Conservation (phyloP, 2,329 filamentous ascomycete genomes). For the Lithohypha guttulata region DNA sequence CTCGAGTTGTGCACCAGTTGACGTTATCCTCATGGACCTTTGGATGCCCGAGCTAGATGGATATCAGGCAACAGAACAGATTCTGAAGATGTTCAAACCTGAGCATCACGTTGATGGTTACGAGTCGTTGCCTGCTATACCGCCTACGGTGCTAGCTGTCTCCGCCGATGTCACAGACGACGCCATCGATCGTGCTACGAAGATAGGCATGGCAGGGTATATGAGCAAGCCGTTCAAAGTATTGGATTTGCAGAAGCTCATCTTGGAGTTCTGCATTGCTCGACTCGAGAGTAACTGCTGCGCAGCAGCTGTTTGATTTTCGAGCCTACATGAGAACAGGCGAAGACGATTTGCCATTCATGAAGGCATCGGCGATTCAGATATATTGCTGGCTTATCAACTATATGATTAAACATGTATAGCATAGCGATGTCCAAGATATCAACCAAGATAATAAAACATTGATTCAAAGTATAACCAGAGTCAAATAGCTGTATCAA, state of each 20-base stretch:
- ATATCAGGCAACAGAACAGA: constrained; percentile 55
- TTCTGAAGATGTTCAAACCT: constrained; percentile 42
- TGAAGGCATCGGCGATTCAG: too few species aligned
- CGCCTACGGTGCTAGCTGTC: constrained; percentile 48
- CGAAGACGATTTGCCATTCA: too few species aligned
- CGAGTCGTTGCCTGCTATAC: constrained; percentile 26
- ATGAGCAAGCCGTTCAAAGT: constrained; percentile 59
- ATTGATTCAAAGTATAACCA: too few species aligned
- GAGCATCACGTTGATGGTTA: constrained; percentile 6
- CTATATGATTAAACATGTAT: too few species aligned
- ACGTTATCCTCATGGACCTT: constrained; percentile 62
- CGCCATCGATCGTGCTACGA: constrained; percentile 48
- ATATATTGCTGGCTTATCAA: too few species aligned
- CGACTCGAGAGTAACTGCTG: too few species aligned
- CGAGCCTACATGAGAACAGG: too few species aligned
- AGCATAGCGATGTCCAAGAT: too few species aligned
- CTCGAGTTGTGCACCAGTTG: constrained; percentile 32
- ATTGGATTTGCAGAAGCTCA: constrained; percentile 50
- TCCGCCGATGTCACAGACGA: constrained; percentile 57
- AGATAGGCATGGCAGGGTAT: constrained; percentile 56
- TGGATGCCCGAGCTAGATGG: constrained; percentile 70
- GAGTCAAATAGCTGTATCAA: too few species aligned
- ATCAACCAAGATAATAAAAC: too few species aligned
- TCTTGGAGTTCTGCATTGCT: constrained; percentile 42
- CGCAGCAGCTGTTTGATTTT: too few species aligned